These are phyloP conservation scores for Luvunga scandens DNA, from an alignment of 345 rosid genomes.

Conservation along the genomic window DNA sequence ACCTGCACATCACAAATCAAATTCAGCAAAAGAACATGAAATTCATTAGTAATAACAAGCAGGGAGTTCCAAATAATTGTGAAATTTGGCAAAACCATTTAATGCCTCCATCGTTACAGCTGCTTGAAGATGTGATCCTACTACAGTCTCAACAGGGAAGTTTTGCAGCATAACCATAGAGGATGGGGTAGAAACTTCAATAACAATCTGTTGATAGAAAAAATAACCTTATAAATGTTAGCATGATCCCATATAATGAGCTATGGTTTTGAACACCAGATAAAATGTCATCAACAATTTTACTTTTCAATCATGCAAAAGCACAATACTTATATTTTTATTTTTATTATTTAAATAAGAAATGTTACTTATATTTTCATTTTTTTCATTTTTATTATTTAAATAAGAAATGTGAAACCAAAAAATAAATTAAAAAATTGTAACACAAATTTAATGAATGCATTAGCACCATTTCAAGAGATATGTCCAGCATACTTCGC, in stretches of 20 bases:
- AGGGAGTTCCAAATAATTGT: conserved; percentile 18
- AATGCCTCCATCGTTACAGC: conserved; percentile 79
- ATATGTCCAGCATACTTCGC: neutral
- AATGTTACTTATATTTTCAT: too few relatives aligned
- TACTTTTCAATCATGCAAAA: neutral
- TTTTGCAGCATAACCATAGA: conserved; percentile 74
- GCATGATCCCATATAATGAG: neutral
- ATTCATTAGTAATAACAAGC: conserved; percentile 22
- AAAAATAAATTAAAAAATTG: neutral
- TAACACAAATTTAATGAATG: neutral
- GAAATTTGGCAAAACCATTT: conserved; percentile 49
- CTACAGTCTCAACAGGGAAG: conserved; percentile 80
- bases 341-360: neutral
- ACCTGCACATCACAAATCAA: conserved; percentile 50
- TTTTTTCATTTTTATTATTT: too few relatives aligned
- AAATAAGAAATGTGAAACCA: neutral
- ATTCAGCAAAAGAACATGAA: conserved; percentile 20
- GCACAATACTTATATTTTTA: neutral
- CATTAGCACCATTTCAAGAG: neutral
- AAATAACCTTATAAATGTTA: conserved; percentile 5
- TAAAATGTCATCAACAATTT: neutral
- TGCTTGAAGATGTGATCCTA: conserved; percentile 75
- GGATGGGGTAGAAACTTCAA: conserved; percentile 82
- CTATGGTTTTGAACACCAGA: neutral
- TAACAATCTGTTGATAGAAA: conserved; percentile 46